Percentiles rank a stretch among this genome's conserved stretches.
These are phyloP conservation scores for Globisporangium alternatum DNA, from an alignment of 352 stramenopile genomes.

Conservation along the genomic window DNA sequence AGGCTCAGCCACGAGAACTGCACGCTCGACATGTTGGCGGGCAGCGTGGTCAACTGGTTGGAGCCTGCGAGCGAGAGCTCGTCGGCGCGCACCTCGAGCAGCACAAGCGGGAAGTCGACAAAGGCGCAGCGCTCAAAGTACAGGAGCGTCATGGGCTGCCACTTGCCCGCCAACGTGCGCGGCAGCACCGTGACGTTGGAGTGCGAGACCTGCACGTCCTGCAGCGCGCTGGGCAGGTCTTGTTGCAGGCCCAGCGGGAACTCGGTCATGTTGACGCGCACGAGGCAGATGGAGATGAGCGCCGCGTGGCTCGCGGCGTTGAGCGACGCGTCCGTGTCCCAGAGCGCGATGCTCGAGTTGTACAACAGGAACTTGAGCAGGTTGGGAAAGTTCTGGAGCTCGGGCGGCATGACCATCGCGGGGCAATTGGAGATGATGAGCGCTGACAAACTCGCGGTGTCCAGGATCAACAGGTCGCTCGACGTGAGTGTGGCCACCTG, in stretches of 20 bases:
- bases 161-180: neutral
- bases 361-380: conserved; percentile 36
- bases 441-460: conserved; percentile 23
- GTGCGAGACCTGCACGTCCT: conserved; percentile 17
- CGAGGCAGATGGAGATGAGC: conserved; percentile 15
- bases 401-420: conserved; percentile 22
- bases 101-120: conserved; percentile 11
- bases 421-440: conserved; percentile 34
- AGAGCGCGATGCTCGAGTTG: conserved; percentile 31
- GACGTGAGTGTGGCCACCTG: conserved; percentile 23
- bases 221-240: conserved; percentile 8
- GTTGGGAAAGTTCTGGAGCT: conserved; percentile 27
- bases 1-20: conserved; percentile 21
- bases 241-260: conserved; percentile 17
- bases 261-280: conserved; percentile 19
- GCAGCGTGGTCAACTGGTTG: conserved; percentile 15
- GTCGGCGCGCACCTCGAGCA: conserved; percentile 18
- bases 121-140: conserved; percentile 24
- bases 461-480: conserved; percentile 20
- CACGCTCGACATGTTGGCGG: conserved; percentile 22
- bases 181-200: conserved; percentile 18
- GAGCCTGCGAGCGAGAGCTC: conserved; percentile 21
- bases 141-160: conserved; percentile 15
- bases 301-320: conserved; percentile 20
- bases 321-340: conserved; percentile 23